Base-by-base conservation (phyloP, 148 eudicot species). In the Arbutus unedo region DNA sequence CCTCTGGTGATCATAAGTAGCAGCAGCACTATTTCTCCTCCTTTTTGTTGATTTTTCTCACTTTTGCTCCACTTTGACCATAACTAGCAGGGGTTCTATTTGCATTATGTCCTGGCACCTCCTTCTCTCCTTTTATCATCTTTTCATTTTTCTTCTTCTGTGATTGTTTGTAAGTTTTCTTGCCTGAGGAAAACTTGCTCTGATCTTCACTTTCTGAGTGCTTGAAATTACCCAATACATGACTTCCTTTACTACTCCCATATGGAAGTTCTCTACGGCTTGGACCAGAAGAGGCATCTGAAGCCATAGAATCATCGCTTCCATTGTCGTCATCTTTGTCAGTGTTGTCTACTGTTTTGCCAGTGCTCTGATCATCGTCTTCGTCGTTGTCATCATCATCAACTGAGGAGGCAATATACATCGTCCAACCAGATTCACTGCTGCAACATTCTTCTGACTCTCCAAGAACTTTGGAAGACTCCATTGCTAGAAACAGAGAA, bases 341-440 rank as follows among this genome's bases (percentile, higher is more conserved):
- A 5, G 31, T 13, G 5, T 53, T 76, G 19, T 31, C 45, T 3
- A 66, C 71, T 66, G 71, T 66, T 66, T n/a, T 51, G 14, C 66
- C 50, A n/a, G 85, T 72, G 54, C 82, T 51, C 76, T 79, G 70
- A 57, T 79, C 79, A 25, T 83, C 85, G 2, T 85, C 51, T 21
- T 60, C 45, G 41, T 19, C 15, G 49, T 70, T 25, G 6, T 44
- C 48, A 25, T 25, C 82, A 78, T 79, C 77, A 50, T 83, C 79
- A 48, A 62, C 76, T 8, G 87, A 83, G 44, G 98, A 90, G 77
- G 77, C 96, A 66, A 94, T 90, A 83, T 94, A 94, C 78, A 84
- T 91, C 6, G 96, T 94, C 98, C 98, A 94, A 5, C 98, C 98
- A 5, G 96, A 94, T 78, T 94, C 98, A 55, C 85, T 91, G 87